These are phyloP conservation scores for Selaginella moellendorffii DNA, from an alignment of 75 land plant genomes.

Conservation along the genomic window DNA sequence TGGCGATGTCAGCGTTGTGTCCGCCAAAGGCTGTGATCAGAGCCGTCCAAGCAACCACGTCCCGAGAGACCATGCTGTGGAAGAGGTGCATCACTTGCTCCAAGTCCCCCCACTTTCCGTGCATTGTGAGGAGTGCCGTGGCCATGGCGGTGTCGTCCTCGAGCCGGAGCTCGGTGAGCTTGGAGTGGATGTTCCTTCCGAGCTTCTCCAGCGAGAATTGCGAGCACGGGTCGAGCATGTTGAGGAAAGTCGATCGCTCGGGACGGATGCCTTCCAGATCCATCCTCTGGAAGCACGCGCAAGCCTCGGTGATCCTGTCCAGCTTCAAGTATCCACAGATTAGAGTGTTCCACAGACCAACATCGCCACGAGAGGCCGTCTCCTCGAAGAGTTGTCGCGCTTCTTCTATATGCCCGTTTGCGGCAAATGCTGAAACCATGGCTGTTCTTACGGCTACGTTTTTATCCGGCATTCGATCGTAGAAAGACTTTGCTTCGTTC, in stretches of 20 bases:
- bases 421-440: neutral
- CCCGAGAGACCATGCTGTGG: neutral
- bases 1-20: neutral
- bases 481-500: neutral
- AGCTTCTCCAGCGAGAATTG: neutral
- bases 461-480: neutral
- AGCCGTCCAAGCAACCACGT: neutral
- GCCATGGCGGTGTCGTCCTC: neutral
- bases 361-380: too few relatives aligned
- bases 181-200: neutral
- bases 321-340: too few relatives aligned
- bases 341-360: too few relatives aligned
- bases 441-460: neutral
- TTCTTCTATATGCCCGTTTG: neutral
- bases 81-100: neutral
- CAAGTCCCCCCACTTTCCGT: constrained; percentile 1
- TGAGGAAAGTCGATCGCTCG: neutral
- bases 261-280: neutral
- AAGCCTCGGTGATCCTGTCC: too few relatives aligned
- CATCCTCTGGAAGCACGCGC: too few relatives aligned
- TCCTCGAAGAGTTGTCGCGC: neutral
- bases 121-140: neutral
- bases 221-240: neutral
- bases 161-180: neutral
- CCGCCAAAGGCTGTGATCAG: neutral